Evolutionary conservation across 805 yeast genomes (phyloP), one percentile per base, ranked within the genome.

Genomic region (Candida nonsorbophila): DNA sequence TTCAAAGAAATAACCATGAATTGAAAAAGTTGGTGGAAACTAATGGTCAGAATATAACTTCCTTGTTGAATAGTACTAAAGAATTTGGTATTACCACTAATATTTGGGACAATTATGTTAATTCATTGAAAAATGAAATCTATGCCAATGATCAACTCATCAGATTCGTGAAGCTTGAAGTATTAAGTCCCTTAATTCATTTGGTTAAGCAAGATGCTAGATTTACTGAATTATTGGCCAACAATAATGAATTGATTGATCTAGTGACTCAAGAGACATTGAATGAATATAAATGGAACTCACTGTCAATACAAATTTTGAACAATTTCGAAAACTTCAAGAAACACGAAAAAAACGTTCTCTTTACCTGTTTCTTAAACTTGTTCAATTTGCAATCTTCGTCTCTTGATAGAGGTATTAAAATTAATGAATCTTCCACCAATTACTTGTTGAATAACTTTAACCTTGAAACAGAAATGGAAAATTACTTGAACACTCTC

Each of bases 251-350:
- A 59, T 40, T 62, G 51, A 39, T 57, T 46, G 55, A 71, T 59
- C 28, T 63, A 31, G 29, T 42, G 3, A 16, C 28, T 3, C 26
- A 30, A 9, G 28, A 32, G 15, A 28, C 40, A 14, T 44, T 56
- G 27, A 69, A 75, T 18, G 77, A 71, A 30, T 63, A 63, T 20
- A 71, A 74, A 43, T 86, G 95, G 95, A 79, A 77, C 38, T 62
- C 73, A 30, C 77, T 79, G 50, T 90, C 92, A 2, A 90, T 94
- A 3, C 75, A 70, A 32, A 74, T 82, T 24, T 81, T 84, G 48
- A 79, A 79, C 42, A 74, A 75, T 40, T 80, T 86, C 50, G 92
- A 85, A 48, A 67, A 66, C 37, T 77, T 80, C 42, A 94, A 86
- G 51, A 68, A 61, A 21, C 45, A 60, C 61, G 53, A 76, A 84